These are phyloP conservation scores for Alternaria triticina DNA, from an alignment of 2,329 filamentous ascomycete genomes.

Conservation along the genomic window DNA sequence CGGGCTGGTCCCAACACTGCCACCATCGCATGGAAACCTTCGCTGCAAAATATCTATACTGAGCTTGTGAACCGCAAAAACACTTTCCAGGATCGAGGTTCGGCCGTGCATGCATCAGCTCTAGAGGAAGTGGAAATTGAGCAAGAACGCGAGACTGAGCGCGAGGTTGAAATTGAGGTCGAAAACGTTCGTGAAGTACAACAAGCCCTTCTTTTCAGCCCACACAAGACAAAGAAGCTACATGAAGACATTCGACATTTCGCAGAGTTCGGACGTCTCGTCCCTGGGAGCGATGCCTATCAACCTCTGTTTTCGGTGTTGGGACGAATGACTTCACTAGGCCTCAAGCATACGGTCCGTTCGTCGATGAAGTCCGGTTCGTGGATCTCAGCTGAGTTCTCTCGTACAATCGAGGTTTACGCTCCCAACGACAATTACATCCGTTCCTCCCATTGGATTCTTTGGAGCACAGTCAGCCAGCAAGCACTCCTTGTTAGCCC, in stretches of 20 bases:
- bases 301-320: slow-evolving; percentile 54
- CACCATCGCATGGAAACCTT: slow-evolving; percentile 21
- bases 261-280: slow-evolving; percentile 53
- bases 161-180: slow-evolving; percentile 64
- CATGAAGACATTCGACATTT: slow-evolving; percentile 57
- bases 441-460: slow-evolving; percentile 65
- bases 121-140: slow-evolving; percentile 67
- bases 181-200: slow-evolving; percentile 64
- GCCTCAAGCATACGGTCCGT: slow-evolving; percentile 38
- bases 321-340: slow-evolving; percentile 43
- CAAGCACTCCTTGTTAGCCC: slow-evolving; percentile 65
- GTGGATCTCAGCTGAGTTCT: slow-evolving; percentile 57
- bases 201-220: slow-evolving; percentile 50
- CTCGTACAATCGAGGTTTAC: slow-evolving; percentile 50
- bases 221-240: slow-evolving; percentile 56
- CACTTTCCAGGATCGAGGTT: slow-evolving; percentile 54
- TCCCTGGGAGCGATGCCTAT: slow-evolving; percentile 47
- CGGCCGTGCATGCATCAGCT: slow-evolving; percentile 56
- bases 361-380: slow-evolving; percentile 31
- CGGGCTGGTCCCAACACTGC: slow-evolving; percentile 4
- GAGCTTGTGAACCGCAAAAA: slow-evolving; percentile 46
- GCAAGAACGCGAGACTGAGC: slow-evolving; percentile 54
- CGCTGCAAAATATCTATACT: slow-evolving; percentile 40
- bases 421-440: slow-evolving; percentile 53
- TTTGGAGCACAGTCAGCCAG: slow-evolving; percentile 59